These are phyloP conservation scores for Boletellus sp. DNA, from an alignment of 768 basidiomycete genomes.

Conservation along the genomic window DNA sequence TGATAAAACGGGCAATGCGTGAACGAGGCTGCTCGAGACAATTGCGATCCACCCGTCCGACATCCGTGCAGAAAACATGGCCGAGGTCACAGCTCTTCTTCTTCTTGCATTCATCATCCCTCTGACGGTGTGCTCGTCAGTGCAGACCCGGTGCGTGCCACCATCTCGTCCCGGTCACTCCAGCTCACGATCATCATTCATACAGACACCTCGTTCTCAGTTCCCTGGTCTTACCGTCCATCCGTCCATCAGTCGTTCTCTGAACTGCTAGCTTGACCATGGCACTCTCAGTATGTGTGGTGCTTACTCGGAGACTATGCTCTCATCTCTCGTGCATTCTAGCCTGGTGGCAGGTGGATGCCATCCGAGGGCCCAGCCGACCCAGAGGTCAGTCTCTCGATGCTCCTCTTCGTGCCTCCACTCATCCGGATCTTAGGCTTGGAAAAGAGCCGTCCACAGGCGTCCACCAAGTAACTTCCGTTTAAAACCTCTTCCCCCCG, in stretches of 20 bases:
- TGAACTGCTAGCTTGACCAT: neutral
- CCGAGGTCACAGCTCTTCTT: slow-evolving; percentile 2
- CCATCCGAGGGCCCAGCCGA: slow-evolving; percentile 7
- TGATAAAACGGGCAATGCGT: slow-evolving; percentile 21
- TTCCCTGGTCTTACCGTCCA: slow-evolving; percentile 2
- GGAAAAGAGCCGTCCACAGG: slow-evolving; percentile 58
- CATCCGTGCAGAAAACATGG: slow-evolving; percentile 14
- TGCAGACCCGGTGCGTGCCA: neutral
- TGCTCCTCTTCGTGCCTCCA: neutral
- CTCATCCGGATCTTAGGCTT: slow-evolving; percentile 38
- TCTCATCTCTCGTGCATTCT: neutral
- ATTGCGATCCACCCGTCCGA: slow-evolving; percentile 11
- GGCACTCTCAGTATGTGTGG: slow-evolving; percentile 18
- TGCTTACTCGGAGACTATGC: neutral
- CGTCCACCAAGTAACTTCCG: slow-evolving; percentile 56
- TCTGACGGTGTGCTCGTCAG: neutral
- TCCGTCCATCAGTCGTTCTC: neutral
- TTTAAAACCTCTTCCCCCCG: slow-evolving; percentile 55
- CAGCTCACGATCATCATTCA: too few relatives aligned
- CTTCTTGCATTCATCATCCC: slow-evolving; percentile 1
- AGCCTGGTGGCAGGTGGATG: slow-evolving; percentile 13
- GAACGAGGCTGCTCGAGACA: slow-evolving; percentile 15
- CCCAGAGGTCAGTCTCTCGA: slow-evolving; percentile 25
- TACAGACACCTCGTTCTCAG: neutral
- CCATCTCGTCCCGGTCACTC: too few relatives aligned